phyloP scores from a whole-genome alignment of 768 basidiomycete genomes.

The Trametes cingulata region DNA sequence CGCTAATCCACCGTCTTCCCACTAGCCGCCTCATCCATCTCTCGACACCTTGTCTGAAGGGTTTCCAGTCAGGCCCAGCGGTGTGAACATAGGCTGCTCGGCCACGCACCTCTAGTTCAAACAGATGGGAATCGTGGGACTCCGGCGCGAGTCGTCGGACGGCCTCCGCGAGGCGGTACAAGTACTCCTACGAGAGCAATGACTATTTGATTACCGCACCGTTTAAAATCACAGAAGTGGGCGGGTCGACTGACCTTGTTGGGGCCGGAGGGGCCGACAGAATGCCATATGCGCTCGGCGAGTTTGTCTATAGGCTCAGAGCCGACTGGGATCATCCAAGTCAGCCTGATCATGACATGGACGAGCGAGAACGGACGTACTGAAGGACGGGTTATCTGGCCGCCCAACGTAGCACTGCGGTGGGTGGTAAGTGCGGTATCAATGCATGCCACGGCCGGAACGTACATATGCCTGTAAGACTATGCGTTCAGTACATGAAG shows the following conservation, averaged over 20 bases:
- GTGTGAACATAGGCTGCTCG: no score
- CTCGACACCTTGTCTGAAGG: conserved; percentile 28
- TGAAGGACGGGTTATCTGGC: conserved; percentile 85
- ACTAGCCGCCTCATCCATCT: conserved; percentile 27
- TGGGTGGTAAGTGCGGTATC: background rate
- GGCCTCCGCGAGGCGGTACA: conserved; percentile 74
- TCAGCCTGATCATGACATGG: background rate
- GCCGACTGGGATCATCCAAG: conserved; percentile 56
- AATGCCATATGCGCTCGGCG: conserved; percentile 67
- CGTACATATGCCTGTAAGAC: background rate
- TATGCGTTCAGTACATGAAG: background rate
- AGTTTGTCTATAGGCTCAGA: conserved; percentile 75
- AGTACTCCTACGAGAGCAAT: conserved; percentile 65
- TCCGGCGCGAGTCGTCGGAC: conserved; percentile 73
- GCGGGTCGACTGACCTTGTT: conserved; percentile 65
- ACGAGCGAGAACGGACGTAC: conserved; percentile 39
- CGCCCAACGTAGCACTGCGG: conserved; percentile 87
- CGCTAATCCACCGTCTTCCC: background rate
- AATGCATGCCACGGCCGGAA: background rate
- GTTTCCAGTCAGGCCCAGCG: no score
- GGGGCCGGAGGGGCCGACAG: conserved; percentile 82
- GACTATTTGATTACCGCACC: background rate
- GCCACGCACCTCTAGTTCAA: conserved; percentile 65
- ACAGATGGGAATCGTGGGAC: conserved; percentile 75
- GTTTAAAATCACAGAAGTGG: background rate